A percentile compares a stretch with the other conserved stretches of the same genome.
These are phyloP conservation scores for Raffaelea ambrosiae DNA, from an alignment of 2,329 filamentous ascomycete genomes.

Conservation along the genomic window DNA sequence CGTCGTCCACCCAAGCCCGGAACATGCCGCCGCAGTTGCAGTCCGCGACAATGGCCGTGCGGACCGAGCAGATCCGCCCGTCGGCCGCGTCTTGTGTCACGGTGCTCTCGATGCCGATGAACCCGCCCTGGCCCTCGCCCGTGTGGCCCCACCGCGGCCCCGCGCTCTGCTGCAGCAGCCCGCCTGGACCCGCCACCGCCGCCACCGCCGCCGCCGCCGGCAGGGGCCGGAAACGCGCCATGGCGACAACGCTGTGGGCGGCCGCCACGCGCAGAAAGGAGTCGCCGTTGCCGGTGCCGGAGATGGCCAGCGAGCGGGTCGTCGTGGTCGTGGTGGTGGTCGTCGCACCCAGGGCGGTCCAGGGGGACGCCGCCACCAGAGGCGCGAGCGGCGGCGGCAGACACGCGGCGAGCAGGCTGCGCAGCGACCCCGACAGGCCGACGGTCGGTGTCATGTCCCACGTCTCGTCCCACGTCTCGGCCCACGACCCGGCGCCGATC, in stretches of 20 bases:
- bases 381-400: slow-evolving; percentile 34
- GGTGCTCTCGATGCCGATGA: slow-evolving; percentile 68
- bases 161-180: slow-evolving; percentile 67
- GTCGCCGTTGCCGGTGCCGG: slow-evolving; percentile 82
- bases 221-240: slow-evolving; percentile 53
- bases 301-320: slow-evolving; percentile 49
- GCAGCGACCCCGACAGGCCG: slow-evolving; percentile 34
- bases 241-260: slow-evolving; percentile 62
- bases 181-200: slow-evolving; percentile 59
- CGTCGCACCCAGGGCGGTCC: slow-evolving; percentile 15
- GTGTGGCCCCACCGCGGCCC: slow-evolving; percentile 63
- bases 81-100: slow-evolving; percentile 35
- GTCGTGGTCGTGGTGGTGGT: slow-evolving; percentile 12
- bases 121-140: slow-evolving; percentile 74
- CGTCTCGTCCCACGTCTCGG: slow-evolving; percentile 66
- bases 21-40: slow-evolving; percentile 89
- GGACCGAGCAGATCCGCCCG: slow-evolving; percentile 31
- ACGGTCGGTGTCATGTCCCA: slow-evolving; percentile 20
- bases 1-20: slow-evolving; percentile 62
- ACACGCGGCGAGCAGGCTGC: slow-evolving; percentile 48
- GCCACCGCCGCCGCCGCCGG: slow-evolving; percentile 50
- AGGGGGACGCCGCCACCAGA: too few relatives aligned
- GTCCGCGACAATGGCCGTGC: slow-evolving; percentile 57
- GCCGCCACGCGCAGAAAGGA: slow-evolving; percentile 70
- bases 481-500: slow-evolving; percentile 81